A percentile compares a stretch with the other conserved stretches of the same genome.
phyloP scores from a whole-genome alignment of 768 basidiomycete genomes.

The Galerina sulciceps region DNA sequence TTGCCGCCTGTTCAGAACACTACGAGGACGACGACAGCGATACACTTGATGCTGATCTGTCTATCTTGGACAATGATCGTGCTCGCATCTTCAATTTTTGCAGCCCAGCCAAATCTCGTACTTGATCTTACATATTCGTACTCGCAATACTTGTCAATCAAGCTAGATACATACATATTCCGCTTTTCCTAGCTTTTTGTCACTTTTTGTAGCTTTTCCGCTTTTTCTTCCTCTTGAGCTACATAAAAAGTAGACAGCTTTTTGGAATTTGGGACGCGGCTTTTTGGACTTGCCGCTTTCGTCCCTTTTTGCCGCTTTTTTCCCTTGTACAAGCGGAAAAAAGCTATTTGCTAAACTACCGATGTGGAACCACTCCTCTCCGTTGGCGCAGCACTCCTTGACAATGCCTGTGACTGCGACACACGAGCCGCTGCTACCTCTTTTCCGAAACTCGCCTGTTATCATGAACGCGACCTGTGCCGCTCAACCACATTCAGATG shows the following conservation, averaged over 20 bases:
- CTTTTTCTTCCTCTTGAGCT: background rate
- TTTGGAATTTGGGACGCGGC: background rate
- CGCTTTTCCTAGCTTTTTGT: background rate
- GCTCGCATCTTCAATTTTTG: background rate
- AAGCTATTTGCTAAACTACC: background rate
- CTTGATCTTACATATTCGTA: too few relatives aligned
- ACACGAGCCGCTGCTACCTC: too few relatives aligned
- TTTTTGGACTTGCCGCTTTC: background rate
- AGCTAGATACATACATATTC: background rate
- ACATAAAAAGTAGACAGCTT: background rate
- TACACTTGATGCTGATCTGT: too few relatives aligned
- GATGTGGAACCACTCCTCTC: too few relatives aligned
- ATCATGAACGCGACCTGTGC: too few relatives aligned
- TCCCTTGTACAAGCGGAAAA: background rate
- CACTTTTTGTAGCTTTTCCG: background rate
- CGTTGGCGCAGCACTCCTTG: too few relatives aligned
- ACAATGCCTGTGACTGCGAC: too few relatives aligned
- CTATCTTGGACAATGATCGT: background rate
- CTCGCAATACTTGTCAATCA: too few relatives aligned
- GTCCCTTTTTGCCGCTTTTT: background rate
- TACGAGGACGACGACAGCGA: too few relatives aligned
- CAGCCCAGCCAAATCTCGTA: background rate
- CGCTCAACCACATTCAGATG: too few relatives aligned
- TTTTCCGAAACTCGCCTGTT: too few relatives aligned
- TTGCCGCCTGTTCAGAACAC: too few relatives aligned